A percentile compares a stretch with the other conserved stretches of the same genome.
These are phyloP conservation scores for Gossypium stocksii DNA, from an alignment of 345 rosid genomes.

Conservation along the genomic window DNA sequence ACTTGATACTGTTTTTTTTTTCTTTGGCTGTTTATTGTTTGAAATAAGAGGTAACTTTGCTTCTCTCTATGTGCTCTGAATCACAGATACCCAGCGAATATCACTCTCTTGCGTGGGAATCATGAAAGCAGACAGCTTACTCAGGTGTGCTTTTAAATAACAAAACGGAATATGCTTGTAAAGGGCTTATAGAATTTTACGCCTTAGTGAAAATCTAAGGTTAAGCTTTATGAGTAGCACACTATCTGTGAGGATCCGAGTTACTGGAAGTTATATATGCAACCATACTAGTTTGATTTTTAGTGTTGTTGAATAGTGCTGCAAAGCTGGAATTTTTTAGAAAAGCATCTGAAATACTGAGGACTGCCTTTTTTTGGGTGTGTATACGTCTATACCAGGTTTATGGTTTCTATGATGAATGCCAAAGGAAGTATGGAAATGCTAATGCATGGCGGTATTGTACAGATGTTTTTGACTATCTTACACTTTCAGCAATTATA, in stretches of 20 bases:
- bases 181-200: not conserved
- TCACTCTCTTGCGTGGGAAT: slow-evolving; percentile 98
- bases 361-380: slow-evolving; percentile 8
- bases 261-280: slow-evolving; percentile 4
- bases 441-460: slow-evolving; percentile 99
- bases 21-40: not conserved
- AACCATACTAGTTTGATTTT: not conserved
- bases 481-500: slow-evolving; percentile 95
- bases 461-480: slow-evolving; percentile 97
- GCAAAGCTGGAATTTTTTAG: not conserved
- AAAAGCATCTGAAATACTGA: not conserved
- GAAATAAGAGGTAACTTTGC: slow-evolving; percentile 7
- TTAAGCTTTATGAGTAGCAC: not conserved
- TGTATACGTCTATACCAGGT: slow-evolving; percentile 38
- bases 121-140: slow-evolving; percentile 99
- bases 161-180: not conserved
- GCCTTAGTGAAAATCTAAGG: not conserved
- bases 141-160: slow-evolving; percentile 52
- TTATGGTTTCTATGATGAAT: slow-evolving; percentile 97
- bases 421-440: slow-evolving; percentile 99
- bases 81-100: slow-evolving; percentile 88
- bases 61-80: slow-evolving; percentile 12
- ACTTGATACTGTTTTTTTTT: not conserved
- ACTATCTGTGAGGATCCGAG: not conserved
- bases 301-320: not conserved